Evolutionary conservation across 2,329 filamentous ascomycete species (phyloP).

Genomic region (Aspergillus ochraceoroseus): DNA sequence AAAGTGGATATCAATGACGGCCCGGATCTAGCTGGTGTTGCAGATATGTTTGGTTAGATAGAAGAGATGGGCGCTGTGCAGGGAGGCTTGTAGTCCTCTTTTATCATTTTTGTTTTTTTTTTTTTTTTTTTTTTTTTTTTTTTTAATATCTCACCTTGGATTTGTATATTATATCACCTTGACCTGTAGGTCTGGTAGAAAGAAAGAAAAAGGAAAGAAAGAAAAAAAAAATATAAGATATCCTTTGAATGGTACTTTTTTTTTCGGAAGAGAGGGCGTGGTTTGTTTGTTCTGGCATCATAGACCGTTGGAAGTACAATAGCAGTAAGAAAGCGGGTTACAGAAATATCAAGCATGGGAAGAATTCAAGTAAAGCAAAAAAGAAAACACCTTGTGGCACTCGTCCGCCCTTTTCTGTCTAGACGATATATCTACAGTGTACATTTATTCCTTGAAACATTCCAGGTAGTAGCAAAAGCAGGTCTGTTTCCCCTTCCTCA

Average conservation of each 20-base stretch:
- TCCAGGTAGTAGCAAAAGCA: slow-evolving; percentile 7
- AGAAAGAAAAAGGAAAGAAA: background rate
- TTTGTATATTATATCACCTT: slow-evolving; percentile 17
- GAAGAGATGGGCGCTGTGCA: too few species aligned
- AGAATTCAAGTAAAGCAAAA: background rate
- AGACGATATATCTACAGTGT: slow-evolving; percentile 36
- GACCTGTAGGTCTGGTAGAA: background rate
- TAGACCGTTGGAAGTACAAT: too few species aligned
- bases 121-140: background rate
- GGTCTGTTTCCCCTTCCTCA: too few species aligned
- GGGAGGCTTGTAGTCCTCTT: background rate
- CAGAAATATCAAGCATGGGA: background rate
- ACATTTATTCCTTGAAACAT: slow-evolving; percentile 14
- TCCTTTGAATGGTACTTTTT: background rate
- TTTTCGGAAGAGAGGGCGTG: too few species aligned
- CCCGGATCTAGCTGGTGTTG: slow-evolving; percentile 50
- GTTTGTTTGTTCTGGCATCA: too few species aligned
- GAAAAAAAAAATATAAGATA: slow-evolving; percentile 1
- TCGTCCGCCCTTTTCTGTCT: slow-evolving; percentile 23
- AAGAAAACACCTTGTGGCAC: slow-evolving; percentile 23
- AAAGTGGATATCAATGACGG: slow-evolving; percentile 45
- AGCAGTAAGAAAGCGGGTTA: too few species aligned
- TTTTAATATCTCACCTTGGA: background rate
- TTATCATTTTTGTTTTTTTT: background rate
- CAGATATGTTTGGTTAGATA: slow-evolving; percentile 50